Evolutionary conservation across 495 filamentous ascomycete genomes (phyloP), one percentile per base, ranked within the genome.

Genomic region (Extremus antarcticus): DNA sequence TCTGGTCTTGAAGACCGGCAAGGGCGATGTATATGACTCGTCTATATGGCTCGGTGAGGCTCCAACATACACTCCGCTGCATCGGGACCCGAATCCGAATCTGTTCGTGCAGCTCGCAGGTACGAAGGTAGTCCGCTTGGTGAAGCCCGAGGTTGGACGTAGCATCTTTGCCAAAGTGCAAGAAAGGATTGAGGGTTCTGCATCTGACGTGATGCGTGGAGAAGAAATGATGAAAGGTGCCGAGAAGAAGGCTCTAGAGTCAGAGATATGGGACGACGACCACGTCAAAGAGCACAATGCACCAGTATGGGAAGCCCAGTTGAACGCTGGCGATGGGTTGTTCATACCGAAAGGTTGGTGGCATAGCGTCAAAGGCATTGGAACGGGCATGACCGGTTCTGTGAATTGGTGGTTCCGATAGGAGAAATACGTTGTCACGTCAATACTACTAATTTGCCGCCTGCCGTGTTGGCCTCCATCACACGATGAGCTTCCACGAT

Each of bases 381-480:
- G 83, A 15, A 60, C 73, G 20, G 77, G 80, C 15, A 76, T 85
- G 29, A 85, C 74, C 46, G 84, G 70, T 48, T 87, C 85, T 58
- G 85, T 84, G 38, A 96, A 96, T 69, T 96, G 91, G 91, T 96
- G 90, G 90, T 96, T 94, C 57, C 75, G 85, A 50, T 88, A n/a
- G n/a, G 19, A 47, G 10, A 47, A n/a, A n/a, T n/a, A n/a, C n/a
- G n/a, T n/a, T n/a, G n/a, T 56, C 32, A 63, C 23, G 52, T 60
- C n/a, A 68, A 20, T 22, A 66, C 53, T 41, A 68, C 62, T 13
- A 68, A 57, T 56, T 68, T 68, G 15, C 66, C 66, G 4, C 54
- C 54, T 7, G 59, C 66, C 38, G 57, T 57, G 43, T 63, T 64
- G 13, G 25, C 45, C 21, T 68, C 64, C 66, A 68, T 66, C 19